phyloP scores from a whole-genome alignment of 1,284 basidiomycete genomes.

The Leccinum fallax region DNA sequence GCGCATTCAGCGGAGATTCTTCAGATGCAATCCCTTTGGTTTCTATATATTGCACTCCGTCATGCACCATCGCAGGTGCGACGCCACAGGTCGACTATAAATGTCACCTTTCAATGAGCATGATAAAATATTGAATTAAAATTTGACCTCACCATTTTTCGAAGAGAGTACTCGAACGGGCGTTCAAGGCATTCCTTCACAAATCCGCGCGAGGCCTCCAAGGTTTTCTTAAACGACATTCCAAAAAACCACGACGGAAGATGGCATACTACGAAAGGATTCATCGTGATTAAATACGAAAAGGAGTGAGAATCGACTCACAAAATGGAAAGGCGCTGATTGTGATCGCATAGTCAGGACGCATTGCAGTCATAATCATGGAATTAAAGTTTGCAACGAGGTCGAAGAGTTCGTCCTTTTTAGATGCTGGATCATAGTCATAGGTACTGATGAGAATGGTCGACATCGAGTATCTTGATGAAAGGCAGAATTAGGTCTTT shows the following conservation, averaged over 20 bases:
- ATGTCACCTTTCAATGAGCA: neutral
- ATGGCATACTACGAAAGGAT: neutral
- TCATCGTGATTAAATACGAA: neutral
- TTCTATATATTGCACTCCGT: conserved; percentile 6
- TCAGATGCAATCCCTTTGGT: neutral
- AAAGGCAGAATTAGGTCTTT: neutral
- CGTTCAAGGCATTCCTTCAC: neutral
- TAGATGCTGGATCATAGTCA: conserved; percentile 4
- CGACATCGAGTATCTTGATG: conserved; percentile 11
- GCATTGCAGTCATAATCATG: neutral
- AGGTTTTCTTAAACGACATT: conserved; percentile 4
- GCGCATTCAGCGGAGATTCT: neutral
- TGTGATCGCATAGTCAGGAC: conserved; percentile 8
- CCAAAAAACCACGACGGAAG: conserved; percentile 18
- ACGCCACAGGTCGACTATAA: neutral
- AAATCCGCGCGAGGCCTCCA: neutral
- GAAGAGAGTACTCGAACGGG: conserved; percentile 11
- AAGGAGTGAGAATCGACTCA: neutral
- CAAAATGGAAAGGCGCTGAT: conserved; percentile 1
- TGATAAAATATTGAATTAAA: neutral
- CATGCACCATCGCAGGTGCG: conserved; percentile 14
- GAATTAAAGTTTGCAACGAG: neutral
- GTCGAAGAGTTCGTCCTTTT: neutral
- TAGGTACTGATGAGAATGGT: conserved; percentile 16
- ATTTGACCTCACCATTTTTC: neutral